Conservation (phyloP, 202 grass and related monocot species). For the Musa balbisiana region DNA sequence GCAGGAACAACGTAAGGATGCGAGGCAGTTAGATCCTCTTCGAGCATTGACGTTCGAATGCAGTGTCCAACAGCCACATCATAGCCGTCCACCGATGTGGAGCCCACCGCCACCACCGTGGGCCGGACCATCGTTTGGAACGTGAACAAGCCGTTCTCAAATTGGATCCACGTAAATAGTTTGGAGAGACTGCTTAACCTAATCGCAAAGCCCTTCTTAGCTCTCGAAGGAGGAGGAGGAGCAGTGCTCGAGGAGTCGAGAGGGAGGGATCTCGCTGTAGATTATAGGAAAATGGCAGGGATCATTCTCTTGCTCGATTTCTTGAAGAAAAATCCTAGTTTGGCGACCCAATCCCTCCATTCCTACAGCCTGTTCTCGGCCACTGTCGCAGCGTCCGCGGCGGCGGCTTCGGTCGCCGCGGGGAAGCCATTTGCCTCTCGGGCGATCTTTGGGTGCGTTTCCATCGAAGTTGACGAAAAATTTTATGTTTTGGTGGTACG, state of each 20-base stretch:
- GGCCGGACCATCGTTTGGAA: too few relatives aligned
- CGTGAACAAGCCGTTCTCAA: too few relatives aligned
- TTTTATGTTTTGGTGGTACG: conserved; percentile 8
- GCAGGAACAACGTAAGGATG: too few relatives aligned
- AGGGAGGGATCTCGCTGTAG: neutral
- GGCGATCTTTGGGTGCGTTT: conserved; percentile 57
- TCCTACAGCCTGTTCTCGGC: conserved; percentile 54
- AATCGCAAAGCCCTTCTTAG: neutral
- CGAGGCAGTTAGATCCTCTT: too few relatives aligned
- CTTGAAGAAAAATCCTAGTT: conserved; percentile 37
- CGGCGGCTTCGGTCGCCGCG: conserved; percentile 37
- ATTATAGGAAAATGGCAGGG: conserved; percentile 43
- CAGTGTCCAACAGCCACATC: too few relatives aligned
- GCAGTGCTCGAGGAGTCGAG: neutral
- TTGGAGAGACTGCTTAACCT: too few relatives aligned
- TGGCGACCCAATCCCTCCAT: conserved; percentile 32
- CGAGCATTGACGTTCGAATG: too few relatives aligned
- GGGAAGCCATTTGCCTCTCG: conserved; percentile 65
- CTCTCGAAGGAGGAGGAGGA: neutral
- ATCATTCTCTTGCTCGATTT: conserved; percentile 72
- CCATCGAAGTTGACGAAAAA: neutral
- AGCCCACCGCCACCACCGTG: too few relatives aligned
- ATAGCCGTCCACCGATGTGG: too few relatives aligned
- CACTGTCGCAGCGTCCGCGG: conserved; percentile 39
- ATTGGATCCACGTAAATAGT: too few relatives aligned